phyloP scores from a whole-genome alignment of 129 eudicot species.

The Arctium lappa region DNA sequence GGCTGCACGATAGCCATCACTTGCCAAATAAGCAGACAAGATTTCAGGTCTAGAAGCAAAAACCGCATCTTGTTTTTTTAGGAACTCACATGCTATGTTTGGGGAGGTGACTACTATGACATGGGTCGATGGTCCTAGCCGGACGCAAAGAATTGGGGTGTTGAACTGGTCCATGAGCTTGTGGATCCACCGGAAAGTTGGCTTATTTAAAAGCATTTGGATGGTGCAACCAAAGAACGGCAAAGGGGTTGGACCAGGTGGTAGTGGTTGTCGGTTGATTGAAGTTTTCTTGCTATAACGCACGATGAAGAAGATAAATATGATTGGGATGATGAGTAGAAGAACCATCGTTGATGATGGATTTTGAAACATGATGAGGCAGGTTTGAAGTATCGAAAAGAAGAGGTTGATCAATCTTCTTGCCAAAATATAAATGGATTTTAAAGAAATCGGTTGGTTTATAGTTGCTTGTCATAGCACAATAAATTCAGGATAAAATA shows the following conservation, averaged over 20 bases:
- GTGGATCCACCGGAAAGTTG: slow-evolving; percentile 47
- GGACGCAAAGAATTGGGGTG: slow-evolving; percentile 37
- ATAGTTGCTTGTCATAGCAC: neutral
- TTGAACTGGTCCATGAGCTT: slow-evolving; percentile 32
- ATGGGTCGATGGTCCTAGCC: slow-evolving; percentile 23
- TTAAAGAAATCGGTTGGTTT: neutral
- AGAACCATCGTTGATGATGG: neutral
- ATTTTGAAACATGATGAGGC: neutral
- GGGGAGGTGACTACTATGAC: slow-evolving; percentile 37
- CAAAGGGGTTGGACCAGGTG: slow-evolving; percentile 42
- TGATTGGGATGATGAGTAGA: neutral
- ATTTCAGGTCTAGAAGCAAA: slow-evolving; percentile 37
- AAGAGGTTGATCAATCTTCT: neutral
- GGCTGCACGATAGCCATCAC: slow-evolving; percentile 23
- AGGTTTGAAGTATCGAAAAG: neutral
- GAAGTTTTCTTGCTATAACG: neutral
- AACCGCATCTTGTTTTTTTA: slow-evolving; percentile 33
- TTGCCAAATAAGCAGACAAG: slow-evolving; percentile 18
- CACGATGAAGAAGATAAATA: neutral
- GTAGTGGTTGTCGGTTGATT: slow-evolving; percentile 20
- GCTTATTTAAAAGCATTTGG: slow-evolving; percentile 21
- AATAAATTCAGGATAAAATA: too few species aligned
- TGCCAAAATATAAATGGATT: neutral
- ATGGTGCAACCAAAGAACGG: slow-evolving; percentile 34
- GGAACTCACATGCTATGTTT: slow-evolving; percentile 30